Base-by-base conservation (phyloP, 1,139 yeast species). In the Scheffersomyces lignicola region DNA sequence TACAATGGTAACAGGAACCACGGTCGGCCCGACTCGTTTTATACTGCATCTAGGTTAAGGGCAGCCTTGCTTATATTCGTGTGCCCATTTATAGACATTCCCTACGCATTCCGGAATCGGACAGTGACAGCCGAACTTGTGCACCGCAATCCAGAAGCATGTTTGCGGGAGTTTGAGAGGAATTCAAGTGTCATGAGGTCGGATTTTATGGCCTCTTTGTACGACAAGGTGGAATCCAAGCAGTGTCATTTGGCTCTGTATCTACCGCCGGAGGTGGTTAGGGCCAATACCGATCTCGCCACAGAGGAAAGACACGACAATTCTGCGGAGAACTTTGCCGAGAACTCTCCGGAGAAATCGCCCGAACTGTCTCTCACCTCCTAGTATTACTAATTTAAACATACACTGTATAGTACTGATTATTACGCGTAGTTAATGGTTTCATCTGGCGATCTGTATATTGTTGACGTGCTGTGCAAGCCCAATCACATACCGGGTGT, bases 31-130 rank as follows among this genome's bases (percentile, higher is more conserved):
- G 22, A 37, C 12, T 13, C 10, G 26, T 32, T 32, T 32, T 34
- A 34, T 24, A 35, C 57, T 6, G 34, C 30, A 8, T 12, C 31
- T 6, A 49, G 45, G 25, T 48, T 61, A 8, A 10, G 47, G 1
- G 30, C 33, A 30, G 52, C 64, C 3, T 14, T 62, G 3, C n/a
- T 52, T 2, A 36, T 62, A 5, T 44, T 55, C 18, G 12, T 58
- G 3, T 29, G 65, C 3, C 75, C 75, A 2, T 52, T 54, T 20
- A 24, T 57, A 6, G 75, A 69, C 32, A 34, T 60, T 5, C 47
- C 51, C 5, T 33, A 47, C 30, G 39, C 37, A 4, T 36, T 38
- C 17, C 30, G 24, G 13, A 36, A 35, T n/a, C 34, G 33, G 5
- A 5, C 18, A 6, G 7, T 14, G 4, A 7, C 28, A 7, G 16